A percentile compares a stretch with the other conserved stretches of the same genome.
Evolutionary conservation across 331 rosid genomes (phyloP).

Genomic region (Pyrus hybrid): DNA sequence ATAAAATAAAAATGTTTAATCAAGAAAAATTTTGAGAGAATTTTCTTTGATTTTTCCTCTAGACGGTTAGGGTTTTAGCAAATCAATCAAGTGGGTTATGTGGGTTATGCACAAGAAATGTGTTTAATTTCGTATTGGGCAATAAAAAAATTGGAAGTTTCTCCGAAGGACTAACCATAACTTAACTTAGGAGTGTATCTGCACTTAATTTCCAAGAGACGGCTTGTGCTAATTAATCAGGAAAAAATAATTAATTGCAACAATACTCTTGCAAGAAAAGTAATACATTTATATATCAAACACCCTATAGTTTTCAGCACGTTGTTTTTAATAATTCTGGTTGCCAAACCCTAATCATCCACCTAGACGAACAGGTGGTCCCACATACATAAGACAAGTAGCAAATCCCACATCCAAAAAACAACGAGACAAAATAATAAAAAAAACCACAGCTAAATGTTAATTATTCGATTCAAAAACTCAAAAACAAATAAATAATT

Average conservation of each 20-base stretch:
- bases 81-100: too few relatives aligned
- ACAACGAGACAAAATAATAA: slow-evolving; percentile 5
- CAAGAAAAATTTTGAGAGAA: too few relatives aligned
- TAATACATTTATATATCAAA: neutral
- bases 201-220: slow-evolving; percentile 21
- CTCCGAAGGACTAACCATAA: neutral
- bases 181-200: neutral
- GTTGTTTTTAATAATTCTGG: slow-evolving; percentile 10
- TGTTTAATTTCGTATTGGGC: neutral
- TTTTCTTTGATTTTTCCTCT: neutral
- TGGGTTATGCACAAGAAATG: neutral
- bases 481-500: neutral
- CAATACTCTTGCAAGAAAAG: slow-evolving; percentile 29
- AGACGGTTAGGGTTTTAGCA: too few relatives aligned
- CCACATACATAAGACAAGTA: slow-evolving; percentile 5
- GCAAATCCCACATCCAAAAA: slow-evolving; percentile 11
- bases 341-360: slow-evolving; percentile 6
- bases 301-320: slow-evolving; percentile 4
- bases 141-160: neutral
- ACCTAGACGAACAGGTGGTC: neutral
- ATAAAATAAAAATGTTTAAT: too few relatives aligned
- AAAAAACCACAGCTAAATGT: neutral
- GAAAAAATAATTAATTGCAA: neutral
- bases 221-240: slow-evolving; percentile 9
- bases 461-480: neutral